Conservation (phyloP, 2,329 filamentous ascomycete species). For the Aspergillus sp. region DNA sequence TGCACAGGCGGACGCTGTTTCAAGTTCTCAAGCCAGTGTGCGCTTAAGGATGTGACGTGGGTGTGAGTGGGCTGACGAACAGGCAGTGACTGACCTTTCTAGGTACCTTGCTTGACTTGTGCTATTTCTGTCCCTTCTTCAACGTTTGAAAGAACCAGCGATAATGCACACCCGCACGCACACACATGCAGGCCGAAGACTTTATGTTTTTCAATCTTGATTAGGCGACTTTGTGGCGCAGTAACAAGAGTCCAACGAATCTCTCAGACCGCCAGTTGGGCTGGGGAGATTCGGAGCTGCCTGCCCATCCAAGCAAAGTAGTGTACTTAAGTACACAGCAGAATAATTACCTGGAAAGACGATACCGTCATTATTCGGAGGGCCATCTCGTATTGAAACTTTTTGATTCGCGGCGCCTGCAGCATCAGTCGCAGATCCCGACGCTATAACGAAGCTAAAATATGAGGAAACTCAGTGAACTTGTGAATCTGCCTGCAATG, state of each 20-base stretch:
- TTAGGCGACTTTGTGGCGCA: neutral
- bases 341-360: neutral
- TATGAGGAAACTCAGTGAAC: neutral
- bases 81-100: neutral
- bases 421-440: neutral
- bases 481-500: neutral
- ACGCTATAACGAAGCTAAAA: neutral
- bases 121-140: neutral
- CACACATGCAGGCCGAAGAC: neutral
- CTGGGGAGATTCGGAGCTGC: neutral
- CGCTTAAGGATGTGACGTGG: neutral
- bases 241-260: neutral
- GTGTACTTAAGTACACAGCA: neutral
- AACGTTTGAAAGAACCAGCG: neutral
- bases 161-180: neutral
- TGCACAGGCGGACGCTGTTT: neutral
- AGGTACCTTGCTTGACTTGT: neutral
- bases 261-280: neutral
- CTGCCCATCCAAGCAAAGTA: neutral
- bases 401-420: slow-evolving; percentile 6
- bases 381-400: neutral
- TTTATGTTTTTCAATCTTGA: neutral
- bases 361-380: slow-evolving; percentile 12
- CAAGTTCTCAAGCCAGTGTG: neutral
- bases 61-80: neutral